Conservation (phyloP, 331 rosid species). For the Erythrophleum ivorense region DNA sequence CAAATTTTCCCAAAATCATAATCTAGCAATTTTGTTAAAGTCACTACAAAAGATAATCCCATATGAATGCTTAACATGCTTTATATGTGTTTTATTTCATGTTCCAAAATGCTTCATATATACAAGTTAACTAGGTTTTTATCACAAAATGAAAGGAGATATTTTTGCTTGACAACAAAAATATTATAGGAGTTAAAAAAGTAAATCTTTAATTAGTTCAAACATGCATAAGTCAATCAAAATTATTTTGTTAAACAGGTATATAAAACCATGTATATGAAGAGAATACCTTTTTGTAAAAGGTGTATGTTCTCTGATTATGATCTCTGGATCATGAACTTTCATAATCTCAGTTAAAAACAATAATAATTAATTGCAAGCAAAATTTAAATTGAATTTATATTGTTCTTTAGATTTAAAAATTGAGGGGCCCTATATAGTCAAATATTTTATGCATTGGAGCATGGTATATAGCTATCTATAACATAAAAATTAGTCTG, state of each 20-base stretch:
- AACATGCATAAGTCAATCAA: neutral
- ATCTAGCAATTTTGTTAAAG: neutral
- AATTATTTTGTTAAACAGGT: neutral
- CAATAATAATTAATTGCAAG: no score
- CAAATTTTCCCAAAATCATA: neutral
- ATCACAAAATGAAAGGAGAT: neutral
- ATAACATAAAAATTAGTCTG: no score
- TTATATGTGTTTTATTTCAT: neutral
- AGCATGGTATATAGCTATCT: no score
- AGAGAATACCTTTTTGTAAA: neutral
- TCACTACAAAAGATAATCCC: neutral
- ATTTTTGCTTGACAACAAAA: neutral
- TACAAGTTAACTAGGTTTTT: neutral
- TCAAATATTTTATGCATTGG: no score
- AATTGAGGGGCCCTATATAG: no score
- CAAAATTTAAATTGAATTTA: no score
- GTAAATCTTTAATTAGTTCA: neutral
- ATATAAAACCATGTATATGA: neutral
- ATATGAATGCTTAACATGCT: neutral
- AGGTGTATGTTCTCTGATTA: no score
- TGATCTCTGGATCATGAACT: neutral
- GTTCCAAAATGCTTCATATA: neutral
- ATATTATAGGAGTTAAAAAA: neutral
- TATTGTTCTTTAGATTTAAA: no score
- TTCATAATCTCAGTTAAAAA: neutral